Evolutionary conservation across 139 green algal species (phyloP).

Genomic region (Zygnema cylindricum): DNA sequence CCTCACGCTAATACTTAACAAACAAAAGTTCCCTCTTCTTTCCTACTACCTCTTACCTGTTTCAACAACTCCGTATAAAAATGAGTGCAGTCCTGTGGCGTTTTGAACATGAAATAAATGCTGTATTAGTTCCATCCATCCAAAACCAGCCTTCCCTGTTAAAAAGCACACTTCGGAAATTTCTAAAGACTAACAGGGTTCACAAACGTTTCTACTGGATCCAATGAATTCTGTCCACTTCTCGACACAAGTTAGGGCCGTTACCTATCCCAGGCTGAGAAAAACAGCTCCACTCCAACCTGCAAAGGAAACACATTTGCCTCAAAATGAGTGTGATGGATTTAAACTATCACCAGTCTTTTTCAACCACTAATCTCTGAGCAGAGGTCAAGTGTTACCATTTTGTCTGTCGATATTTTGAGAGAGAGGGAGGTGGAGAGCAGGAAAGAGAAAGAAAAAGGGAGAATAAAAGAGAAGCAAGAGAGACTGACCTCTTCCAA

Average conservation of each 20-base stretch:
- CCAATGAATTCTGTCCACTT: conserved; percentile 2
- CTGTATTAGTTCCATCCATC: too few species aligned
- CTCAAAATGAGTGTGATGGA: too few species aligned
- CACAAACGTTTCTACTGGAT: too few species aligned
- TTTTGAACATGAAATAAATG: conserved; percentile 52
- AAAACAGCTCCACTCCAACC: conserved; percentile 66
- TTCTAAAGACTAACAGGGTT: too few species aligned
- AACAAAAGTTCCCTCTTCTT: too few species aligned
- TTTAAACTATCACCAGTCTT: background rate
- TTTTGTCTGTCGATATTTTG: background rate
- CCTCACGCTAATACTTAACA: too few species aligned
- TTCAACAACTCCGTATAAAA: conserved; percentile 43
- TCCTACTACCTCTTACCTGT: conserved; percentile 24
- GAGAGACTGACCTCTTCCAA: conserved; percentile 23
- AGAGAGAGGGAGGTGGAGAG: background rate
- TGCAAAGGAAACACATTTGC: conserved; percentile 26
- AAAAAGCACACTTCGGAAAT: too few species aligned
- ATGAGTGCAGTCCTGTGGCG: conserved; percentile 8
- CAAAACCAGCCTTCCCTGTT: too few species aligned
- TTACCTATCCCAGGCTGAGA: conserved; percentile 39
- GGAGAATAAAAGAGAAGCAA: conserved; percentile 5
- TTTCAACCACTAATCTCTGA: background rate
- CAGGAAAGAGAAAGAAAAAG: background rate
- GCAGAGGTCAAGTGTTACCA: background rate
- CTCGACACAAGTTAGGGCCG: background rate